Conservation (phyloP, 495 filamentous ascomycete genomes). For the Aspergillus nidulans region DNA sequence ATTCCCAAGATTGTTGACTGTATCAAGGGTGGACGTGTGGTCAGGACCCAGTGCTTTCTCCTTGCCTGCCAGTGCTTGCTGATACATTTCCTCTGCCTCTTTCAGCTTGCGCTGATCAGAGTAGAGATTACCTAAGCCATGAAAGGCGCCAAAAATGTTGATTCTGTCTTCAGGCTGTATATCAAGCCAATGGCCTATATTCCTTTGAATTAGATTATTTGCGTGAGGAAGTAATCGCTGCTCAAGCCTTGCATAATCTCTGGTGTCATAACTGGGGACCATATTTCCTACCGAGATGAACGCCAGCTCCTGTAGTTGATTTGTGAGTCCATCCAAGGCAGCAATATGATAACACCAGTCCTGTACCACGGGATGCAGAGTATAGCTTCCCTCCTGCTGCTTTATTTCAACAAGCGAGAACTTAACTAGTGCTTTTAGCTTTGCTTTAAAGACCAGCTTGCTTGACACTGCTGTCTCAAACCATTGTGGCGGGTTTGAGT, state of each 20-base stretch:
- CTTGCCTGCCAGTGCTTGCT: no score
- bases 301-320: conserved; percentile 20
- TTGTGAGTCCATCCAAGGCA: conserved; percentile 5
- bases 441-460: conserved; percentile 25
- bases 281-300: conserved; percentile 23
- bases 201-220: conserved; percentile 16
- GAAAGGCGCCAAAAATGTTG: conserved; percentile 11
- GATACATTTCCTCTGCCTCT: no score
- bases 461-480: conserved; percentile 22
- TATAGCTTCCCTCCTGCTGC: conserved; percentile 27
- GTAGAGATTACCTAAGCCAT: conserved; percentile 13
- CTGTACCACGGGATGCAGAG: conserved; percentile 31
- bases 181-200: not conserved
- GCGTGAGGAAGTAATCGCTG: conserved; percentile 38
- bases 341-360: conserved; percentile 30
- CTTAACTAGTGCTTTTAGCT: conserved; percentile 25
- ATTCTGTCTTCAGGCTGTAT: not conserved
- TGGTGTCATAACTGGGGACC: conserved; percentile 16
- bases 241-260: conserved; percentile 26
- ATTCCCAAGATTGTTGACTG: no score
- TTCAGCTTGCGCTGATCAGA: conserved; percentile 11
- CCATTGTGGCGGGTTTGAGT: conserved; percentile 23
- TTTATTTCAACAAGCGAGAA: conserved; percentile 29
- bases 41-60: no score
- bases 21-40: no score